Evolutionary conservation across 768 basidiomycete genomes (phyloP).

Genomic region (Tubosaeta brunneosetosa): DNA sequence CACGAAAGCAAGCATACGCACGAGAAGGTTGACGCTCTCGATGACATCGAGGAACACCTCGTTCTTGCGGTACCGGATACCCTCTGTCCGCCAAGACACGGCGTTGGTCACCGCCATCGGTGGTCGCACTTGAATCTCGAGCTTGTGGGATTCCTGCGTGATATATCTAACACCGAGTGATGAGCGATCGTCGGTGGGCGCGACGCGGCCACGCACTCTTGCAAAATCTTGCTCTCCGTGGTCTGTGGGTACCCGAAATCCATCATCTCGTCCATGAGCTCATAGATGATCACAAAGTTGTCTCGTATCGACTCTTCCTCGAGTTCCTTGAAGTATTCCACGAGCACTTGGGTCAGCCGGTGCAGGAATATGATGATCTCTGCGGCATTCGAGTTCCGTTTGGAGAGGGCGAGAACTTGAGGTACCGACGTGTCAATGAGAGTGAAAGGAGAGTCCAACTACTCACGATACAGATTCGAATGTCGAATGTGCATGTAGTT

Average conservation of each 20-base stretch:
- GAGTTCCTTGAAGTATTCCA: slow-evolving; percentile 99
- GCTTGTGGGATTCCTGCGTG: slow-evolving; percentile 97
- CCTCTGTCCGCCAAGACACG: slow-evolving; percentile 97
- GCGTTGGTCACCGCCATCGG: slow-evolving; percentile 98
- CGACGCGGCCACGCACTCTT: slow-evolving; percentile 59
- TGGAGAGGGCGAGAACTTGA: slow-evolving; percentile 89
- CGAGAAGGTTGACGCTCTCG: slow-evolving; percentile 94
- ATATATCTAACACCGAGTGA: slow-evolving; percentile 61
- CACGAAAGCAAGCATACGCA: slow-evolving; percentile 34
- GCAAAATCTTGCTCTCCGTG: slow-evolving; percentile 97
- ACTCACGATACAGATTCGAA: slow-evolving; percentile 91
- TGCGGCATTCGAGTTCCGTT: slow-evolving; percentile 92
- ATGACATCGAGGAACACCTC: slow-evolving; percentile 99
- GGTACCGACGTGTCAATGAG: not conserved
- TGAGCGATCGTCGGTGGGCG: not conserved
- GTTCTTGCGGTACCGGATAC: slow-evolving; percentile 96
- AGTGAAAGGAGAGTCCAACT: slow-evolving; percentile 6
- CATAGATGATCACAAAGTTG: slow-evolving; percentile 99
- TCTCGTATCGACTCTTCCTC: slow-evolving; percentile 99
- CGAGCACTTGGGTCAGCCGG: slow-evolving; percentile 83
- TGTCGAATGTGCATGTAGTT: slow-evolving; percentile 99
- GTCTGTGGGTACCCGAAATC: slow-evolving; percentile 99
- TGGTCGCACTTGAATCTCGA: slow-evolving; percentile 87
- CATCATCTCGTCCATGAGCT: slow-evolving; percentile 99
- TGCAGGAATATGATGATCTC: slow-evolving; percentile 97